Evolutionary conservation across 768 basidiomycete genomes (phyloP).

Genomic region (Antrodiella citrinella): DNA sequence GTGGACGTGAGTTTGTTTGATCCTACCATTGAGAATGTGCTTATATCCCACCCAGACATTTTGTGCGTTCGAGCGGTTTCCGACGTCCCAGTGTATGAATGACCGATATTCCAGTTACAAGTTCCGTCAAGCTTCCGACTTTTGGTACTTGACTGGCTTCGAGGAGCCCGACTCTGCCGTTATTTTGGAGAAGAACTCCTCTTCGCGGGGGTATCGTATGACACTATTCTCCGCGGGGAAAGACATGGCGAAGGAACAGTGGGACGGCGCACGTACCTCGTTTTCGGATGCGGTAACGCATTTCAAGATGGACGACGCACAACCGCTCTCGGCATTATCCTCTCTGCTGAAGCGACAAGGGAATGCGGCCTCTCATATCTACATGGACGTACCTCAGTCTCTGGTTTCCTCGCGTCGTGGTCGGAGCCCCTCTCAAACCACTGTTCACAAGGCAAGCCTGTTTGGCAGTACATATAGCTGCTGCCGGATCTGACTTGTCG

Average conservation of each 20-base stretch:
- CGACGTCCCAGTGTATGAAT: no score
- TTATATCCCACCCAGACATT: slow-evolving; percentile 5
- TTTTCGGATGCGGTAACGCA: slow-evolving; percentile 52
- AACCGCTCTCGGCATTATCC: slow-evolving; percentile 46
- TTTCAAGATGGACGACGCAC: slow-evolving; percentile 76
- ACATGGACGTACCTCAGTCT: slow-evolving; percentile 29
- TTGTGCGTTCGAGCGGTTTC: no score
- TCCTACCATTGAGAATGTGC: neutral
- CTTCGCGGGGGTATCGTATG: slow-evolving; percentile 73
- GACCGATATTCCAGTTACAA: slow-evolving; percentile 60
- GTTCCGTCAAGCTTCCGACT: slow-evolving; percentile 86
- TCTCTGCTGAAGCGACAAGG: slow-evolving; percentile 50
- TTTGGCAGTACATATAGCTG: no score
- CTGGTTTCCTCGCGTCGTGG: slow-evolving; percentile 9
- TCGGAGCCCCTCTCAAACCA: slow-evolving; percentile 39
- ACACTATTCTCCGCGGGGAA: slow-evolving; percentile 75
- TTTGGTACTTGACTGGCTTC: slow-evolving; percentile 96
- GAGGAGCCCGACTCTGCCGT: slow-evolving; percentile 89
- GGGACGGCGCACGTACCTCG: slow-evolving; percentile 86
- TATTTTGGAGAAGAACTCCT: slow-evolving; percentile 70
- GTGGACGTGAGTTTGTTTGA: slow-evolving; percentile 63
- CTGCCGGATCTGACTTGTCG: no score
- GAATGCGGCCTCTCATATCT: slow-evolving; percentile 36
- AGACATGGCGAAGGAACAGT: slow-evolving; percentile 71
- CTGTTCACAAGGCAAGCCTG: slow-evolving; percentile 40